Conservation (phyloP, 495 filamentous ascomycete genomes). For the Aspergillus steynii region DNA sequence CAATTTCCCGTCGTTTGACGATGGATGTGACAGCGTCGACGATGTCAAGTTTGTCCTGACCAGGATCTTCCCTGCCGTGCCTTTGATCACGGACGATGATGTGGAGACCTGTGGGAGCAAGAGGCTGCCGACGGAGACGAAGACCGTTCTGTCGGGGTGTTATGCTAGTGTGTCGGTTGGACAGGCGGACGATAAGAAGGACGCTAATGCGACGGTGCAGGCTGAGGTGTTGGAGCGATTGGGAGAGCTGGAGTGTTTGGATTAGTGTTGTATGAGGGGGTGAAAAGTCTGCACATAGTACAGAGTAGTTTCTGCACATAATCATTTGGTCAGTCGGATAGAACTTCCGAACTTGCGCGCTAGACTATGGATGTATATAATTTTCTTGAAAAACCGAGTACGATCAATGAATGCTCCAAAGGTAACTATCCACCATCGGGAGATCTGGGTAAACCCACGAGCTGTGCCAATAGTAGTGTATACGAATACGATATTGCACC, state of each 20-base stretch:
- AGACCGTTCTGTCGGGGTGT: slow-evolving; percentile 52
- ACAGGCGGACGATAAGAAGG: slow-evolving; percentile 55
- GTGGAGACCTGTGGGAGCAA: slow-evolving; percentile 54
- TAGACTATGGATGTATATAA: too few species aligned
- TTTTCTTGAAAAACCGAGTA: too few species aligned
- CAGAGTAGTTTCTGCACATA: too few species aligned
- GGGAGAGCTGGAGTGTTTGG: slow-evolving; percentile 37
- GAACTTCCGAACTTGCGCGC: too few species aligned
- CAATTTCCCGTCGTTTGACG: slow-evolving; percentile 57
- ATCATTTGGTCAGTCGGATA: too few species aligned
- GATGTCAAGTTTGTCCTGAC: slow-evolving; percentile 63
- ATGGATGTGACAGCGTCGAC: slow-evolving; percentile 42
- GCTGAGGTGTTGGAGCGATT: slow-evolving; percentile 56
- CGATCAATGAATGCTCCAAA: too few species aligned
- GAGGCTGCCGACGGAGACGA: slow-evolving; percentile 58
- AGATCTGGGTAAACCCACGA: too few species aligned
- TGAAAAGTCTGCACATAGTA: not conserved
- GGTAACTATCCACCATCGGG: too few species aligned
- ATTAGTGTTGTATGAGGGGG: not conserved
- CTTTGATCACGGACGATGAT: slow-evolving; percentile 52
- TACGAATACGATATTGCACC: too few species aligned
- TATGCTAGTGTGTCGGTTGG: slow-evolving; percentile 66
- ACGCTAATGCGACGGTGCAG: slow-evolving; percentile 57
- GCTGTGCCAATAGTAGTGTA: too few species aligned
- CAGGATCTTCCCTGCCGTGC: slow-evolving; percentile 53